Evolutionary conservation across 1,139 yeast species (phyloP), one percentile per base, ranked within the genome.

Genomic region (Suhomyces yuchorum): DNA sequence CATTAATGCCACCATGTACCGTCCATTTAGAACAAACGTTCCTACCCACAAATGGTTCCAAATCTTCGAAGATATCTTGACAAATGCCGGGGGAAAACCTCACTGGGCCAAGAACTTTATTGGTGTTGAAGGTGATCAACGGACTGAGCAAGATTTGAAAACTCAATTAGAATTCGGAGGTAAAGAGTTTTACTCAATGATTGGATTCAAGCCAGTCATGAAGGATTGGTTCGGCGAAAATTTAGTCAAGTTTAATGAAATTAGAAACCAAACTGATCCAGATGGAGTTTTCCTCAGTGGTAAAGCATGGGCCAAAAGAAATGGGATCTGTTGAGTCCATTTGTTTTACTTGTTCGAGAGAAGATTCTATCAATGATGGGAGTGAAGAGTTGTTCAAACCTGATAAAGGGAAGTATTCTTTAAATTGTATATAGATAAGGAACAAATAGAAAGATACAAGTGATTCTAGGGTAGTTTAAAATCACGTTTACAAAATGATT

Each of bases 61-160:
- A 45, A 74, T 76, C n/a, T 93, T 93, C 66, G 99, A 93, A 67
- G 78, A 80, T 49, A 80, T 89, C 1, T 75, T 92, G 76, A 76
- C 77, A 46, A 82, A 80, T 32, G 92, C 87, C 19, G 92, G 88
- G 36, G 99, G 99, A 42, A 88, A 85, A 63, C 99, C 99, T 1
- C 99, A 93, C 65, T 93, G 99, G 99, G 99, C 99, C n/a, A 93
- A 93, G 75, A 92, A 92, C 68, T 93, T 91, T 64, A 77, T 91
- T 55, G 97, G 97, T 2, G 69, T 84, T 28, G 72, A 71, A 8
- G 75, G 73, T 7, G 59, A 58, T 11, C 71, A 70, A 45, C 70
- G 68, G 50, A 68, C 73, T 1, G 66, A 65, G 3, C 72, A 67
- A 37, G 75, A 73, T 51, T 68, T 72, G 48, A 41, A 63, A 23